These are phyloP conservation scores for Candida tropicalis DNA, from an alignment of 1,139 yeast species.

Conservation along the genomic window DNA sequence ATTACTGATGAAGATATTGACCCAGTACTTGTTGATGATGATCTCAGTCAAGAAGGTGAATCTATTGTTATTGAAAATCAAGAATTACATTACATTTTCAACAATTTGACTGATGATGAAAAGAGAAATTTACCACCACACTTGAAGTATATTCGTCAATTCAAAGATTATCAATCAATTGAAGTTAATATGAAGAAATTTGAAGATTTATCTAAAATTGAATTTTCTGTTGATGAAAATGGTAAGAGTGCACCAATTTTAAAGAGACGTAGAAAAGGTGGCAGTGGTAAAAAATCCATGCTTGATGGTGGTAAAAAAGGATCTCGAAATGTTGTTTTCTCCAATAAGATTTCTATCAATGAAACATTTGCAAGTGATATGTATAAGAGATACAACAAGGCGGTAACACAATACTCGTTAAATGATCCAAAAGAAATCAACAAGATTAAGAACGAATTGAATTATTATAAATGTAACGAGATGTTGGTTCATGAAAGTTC, in stretches of 20 bases:
- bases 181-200: slow-evolving; percentile 37
- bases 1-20: slow-evolving; percentile 10
- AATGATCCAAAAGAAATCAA: slow-evolving; percentile 48
- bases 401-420: slow-evolving; percentile 53
- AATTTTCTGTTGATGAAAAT: slow-evolving; percentile 4
- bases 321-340: slow-evolving; percentile 38
- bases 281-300: neutral
- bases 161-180: slow-evolving; percentile 37
- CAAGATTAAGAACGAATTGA: slow-evolving; percentile 53
- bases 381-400: slow-evolving; percentile 55
- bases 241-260: slow-evolving; percentile 9
- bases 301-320: slow-evolving; percentile 1
- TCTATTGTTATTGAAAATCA: slow-evolving; percentile 25
- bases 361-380: slow-evolving; percentile 52
- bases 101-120: slow-evolving; percentile 30
- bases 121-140: slow-evolving; percentile 38
- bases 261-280: slow-evolving; percentile 5
- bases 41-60: slow-evolving; percentile 1
- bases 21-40: neutral
- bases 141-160: slow-evolving; percentile 43
- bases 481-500: slow-evolving; percentile 59
- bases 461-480: slow-evolving; percentile 52
- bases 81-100: slow-evolving; percentile 32
- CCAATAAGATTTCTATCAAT: slow-evolving; percentile 45
- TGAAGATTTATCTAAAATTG: slow-evolving; percentile 23